Base-by-base conservation (phyloP, 2,329 filamentous ascomycete species). In the Diaporthe sp. region DNA sequence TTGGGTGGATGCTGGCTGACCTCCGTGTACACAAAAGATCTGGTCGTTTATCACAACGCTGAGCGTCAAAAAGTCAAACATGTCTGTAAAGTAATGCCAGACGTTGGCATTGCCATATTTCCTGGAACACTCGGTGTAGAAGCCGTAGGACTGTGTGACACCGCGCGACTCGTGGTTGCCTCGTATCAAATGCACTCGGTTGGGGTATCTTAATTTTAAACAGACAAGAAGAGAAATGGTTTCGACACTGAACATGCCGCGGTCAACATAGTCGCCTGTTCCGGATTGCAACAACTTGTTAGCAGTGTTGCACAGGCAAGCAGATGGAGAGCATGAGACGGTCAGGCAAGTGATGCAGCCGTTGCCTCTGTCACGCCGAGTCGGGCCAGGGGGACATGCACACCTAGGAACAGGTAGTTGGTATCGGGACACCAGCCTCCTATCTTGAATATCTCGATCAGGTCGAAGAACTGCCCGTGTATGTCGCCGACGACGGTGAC, bases 11-110 rank as follows among this genome's bases (percentile, higher is more conserved):
- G 53, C 44, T n/a, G 63, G 83, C 81, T 84, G 84, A 87, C 93
- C 95, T 82, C 97, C 97, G 83, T 99, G 97, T 9, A 99, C 97
- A 84, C 97, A 99, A 84, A 99, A 99, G 78, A 99, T 99, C 83
- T 98, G 94, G 84, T 99, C 94, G 83, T 98, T 97, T 82, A 99
- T 99, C 77, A 99, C 96, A 75, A 98, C 97, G 79, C 94, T 97
- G 73, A 99, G 88, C 10, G 96, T 98, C 77, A 99, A 88, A 84
- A 97, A 99, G 85, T 99, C 97, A 85, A 99, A 99, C 96, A 99
- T 98, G 86, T 99, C 97, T 78, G 97, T 99, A 82, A 99, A 99
- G 84, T 98, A 97, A 84, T 99, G 97, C 97, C 97, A 99, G 30
- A 99, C 97, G 80, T 97, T 98, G 77, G 97, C 95, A 81, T 98